Evolutionary conservation across 1,139 yeast genomes (phyloP), one percentile per base, ranked within the genome.

Genomic region (Hyphopichia khmerensis): DNA sequence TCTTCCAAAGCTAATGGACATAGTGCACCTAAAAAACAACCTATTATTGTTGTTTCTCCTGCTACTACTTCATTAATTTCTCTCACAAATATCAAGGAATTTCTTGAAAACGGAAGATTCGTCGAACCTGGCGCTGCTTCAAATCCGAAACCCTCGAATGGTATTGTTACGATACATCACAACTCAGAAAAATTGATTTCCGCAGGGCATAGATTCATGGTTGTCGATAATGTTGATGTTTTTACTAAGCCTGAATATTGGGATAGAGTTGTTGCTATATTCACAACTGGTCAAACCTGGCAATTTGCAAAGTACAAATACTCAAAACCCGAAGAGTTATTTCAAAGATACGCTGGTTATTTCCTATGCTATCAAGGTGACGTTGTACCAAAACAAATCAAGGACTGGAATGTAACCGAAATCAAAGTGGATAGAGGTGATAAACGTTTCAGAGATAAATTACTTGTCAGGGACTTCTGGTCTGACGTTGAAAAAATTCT

Each of bases 241-340:
- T 91, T 93, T 69, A 84, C 87, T 21, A 91, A 90, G 59, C 96
- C 96, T 3, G 99, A 93, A 58, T 90, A 95, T 64, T 93, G 99
- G 99, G 89, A 85, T 55, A 77, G 99, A 45, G 97, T 95, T 1
- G 87, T 93, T 39, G 98, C 96, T 0, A 88, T 93, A 24, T 87
- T 93, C 67, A 93, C 96, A 14, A 93, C 98, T 2, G 99, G 99
- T 15, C 99, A 93, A 67, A 77, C 84, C 41, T 93, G 99, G 99
- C 99, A 93, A 66, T 88, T 93, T 65, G 80, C 87, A 55, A 82
- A 84, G 55, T 93, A 93, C 64, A 87, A 85, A 57, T 87, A 90
- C 79, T 75, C 83, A 31, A 81, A 84, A 46, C 97, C 99, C 1
- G 82, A 86, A 47, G 72, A 74, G 33, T 71, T 93, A 49, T 95